phyloP scores from a whole-genome alignment of 2,329 filamentous ascomycete genomes.

The Arthrobotrys iridis region DNA sequence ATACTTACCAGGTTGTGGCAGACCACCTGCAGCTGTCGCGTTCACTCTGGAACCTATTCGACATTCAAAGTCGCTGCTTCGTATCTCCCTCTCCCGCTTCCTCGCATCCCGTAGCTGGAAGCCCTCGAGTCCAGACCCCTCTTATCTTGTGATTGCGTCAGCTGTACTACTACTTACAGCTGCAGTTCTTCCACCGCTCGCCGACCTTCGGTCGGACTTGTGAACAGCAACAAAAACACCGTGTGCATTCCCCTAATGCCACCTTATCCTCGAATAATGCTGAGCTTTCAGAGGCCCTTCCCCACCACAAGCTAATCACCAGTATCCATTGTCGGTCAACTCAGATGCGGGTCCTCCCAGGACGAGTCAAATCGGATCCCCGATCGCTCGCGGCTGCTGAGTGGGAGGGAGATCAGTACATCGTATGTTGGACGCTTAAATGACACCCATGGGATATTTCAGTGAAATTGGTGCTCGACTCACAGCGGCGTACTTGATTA shows the following conservation, averaged over 20 bases:
- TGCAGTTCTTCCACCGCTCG: neutral
- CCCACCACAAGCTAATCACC: constrained; percentile 22
- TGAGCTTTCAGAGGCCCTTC: neutral
- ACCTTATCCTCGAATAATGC: constrained; percentile 27
- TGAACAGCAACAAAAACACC: neutral
- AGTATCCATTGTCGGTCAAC: neutral
- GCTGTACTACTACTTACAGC: constrained; percentile 8
- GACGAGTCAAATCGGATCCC: constrained; percentile 65
- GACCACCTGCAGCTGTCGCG: constrained; percentile 17
- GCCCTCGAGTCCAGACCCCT: neutral
- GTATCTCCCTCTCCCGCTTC: neutral
- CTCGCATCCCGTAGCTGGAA: neutral
- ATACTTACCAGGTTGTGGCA: constrained; percentile 27
- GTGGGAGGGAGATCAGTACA: constrained; percentile 62
- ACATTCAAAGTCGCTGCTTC: neutral
- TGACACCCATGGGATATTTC: constrained; percentile 12
- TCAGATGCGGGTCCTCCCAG: constrained; percentile 61
- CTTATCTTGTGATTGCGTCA: constrained; percentile 20
- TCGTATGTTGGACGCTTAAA: constrained; percentile 13
- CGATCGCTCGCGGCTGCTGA: constrained; percentile 65
- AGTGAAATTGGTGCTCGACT: neutral
- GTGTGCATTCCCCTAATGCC: constrained; percentile 28
- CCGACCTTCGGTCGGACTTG: neutral
- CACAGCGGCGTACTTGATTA: neutral
- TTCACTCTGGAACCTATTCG: neutral